Percentiles rank a stretch among this genome's conserved stretches.
These are phyloP conservation scores for Solanum acaule DNA, from an alignment of 257 asterid genomes.

Conservation along the genomic window DNA sequence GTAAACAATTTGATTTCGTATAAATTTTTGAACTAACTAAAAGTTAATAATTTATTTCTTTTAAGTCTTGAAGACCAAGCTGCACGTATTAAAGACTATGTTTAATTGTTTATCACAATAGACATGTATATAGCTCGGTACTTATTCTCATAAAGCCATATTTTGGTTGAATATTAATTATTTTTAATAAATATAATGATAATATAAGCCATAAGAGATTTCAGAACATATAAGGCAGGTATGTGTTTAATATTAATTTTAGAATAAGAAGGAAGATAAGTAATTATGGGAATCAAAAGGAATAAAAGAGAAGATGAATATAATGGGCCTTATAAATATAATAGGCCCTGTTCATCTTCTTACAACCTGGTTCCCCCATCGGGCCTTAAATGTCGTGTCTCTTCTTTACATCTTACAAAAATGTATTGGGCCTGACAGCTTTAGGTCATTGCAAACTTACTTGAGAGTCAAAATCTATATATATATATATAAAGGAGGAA, in stretches of 20 bases:
- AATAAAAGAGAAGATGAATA: not conserved
- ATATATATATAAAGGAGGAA: too few species aligned
- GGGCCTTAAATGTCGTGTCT: not conserved
- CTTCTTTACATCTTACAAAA: not conserved
- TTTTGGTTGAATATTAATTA: not conserved
- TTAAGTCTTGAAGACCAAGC: not conserved
- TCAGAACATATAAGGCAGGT: not conserved
- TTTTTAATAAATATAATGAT: not conserved
- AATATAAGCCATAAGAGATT: not conserved
- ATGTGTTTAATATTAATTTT: not conserved
- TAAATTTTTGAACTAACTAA: too few species aligned
- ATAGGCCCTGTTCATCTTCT: not conserved
- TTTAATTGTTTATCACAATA: not conserved
- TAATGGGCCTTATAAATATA: not conserved
- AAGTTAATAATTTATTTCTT: not conserved
- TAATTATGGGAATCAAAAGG: too few species aligned
- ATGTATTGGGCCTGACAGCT: not conserved
- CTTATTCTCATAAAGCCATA: not conserved
- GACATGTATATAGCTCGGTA: too few species aligned
- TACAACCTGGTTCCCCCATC: constrained; percentile 20
- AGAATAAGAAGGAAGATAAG: not conserved
- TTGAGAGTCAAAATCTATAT: not conserved
- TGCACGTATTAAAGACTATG: not conserved
- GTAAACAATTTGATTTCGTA: not conserved
- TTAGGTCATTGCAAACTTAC: not conserved